phyloP scores from a whole-genome alignment of 192 early-diverging fungal genomes.

The Fimicolochytrium jonesii region DNA sequence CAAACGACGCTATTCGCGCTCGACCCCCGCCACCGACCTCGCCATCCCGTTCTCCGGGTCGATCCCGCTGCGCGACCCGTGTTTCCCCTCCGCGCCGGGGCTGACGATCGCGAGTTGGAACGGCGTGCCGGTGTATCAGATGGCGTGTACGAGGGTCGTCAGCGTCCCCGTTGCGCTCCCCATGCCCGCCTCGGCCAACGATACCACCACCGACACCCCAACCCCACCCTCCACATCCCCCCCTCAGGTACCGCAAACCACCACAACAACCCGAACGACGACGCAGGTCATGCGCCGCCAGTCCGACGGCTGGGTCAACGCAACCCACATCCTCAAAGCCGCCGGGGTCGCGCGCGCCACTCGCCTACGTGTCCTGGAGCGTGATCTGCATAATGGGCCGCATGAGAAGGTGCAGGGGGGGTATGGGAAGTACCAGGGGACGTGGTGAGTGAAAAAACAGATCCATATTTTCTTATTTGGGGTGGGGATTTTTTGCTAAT shows the following conservation, averaged over 20 bases:
- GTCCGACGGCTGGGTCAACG: slow-evolving; percentile 81
- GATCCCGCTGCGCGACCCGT: not conserved
- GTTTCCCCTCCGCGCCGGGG: not conserved
- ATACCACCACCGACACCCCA: no score
- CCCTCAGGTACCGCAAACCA: no score
- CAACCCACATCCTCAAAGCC: slow-evolving; percentile 89
- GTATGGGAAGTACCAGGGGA: slow-evolving; percentile 93
- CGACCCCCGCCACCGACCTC: not conserved
- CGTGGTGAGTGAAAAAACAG: slow-evolving; percentile 63
- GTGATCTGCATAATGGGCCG: slow-evolving; percentile 69
- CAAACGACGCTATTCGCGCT: not conserved
- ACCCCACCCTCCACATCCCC: no score
- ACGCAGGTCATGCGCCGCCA: slow-evolving; percentile 80
- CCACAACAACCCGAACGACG: no score
- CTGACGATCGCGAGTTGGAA: not conserved
- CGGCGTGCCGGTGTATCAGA: slow-evolving; percentile 1
- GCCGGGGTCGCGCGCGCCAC: slow-evolving; percentile 81
- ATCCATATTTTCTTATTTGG: not conserved
- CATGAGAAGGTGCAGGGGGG: slow-evolving; percentile 96
- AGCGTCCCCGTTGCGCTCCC: no score
- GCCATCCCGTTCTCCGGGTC: not conserved
- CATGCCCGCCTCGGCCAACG: no score
- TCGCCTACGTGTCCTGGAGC: slow-evolving; percentile 85
- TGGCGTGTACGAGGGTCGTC: no score
- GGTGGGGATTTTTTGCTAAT: no score